These are phyloP conservation scores for Digitaria exilis DNA, from an alignment of 202 grass and related monocot species.

Conservation along the genomic window DNA sequence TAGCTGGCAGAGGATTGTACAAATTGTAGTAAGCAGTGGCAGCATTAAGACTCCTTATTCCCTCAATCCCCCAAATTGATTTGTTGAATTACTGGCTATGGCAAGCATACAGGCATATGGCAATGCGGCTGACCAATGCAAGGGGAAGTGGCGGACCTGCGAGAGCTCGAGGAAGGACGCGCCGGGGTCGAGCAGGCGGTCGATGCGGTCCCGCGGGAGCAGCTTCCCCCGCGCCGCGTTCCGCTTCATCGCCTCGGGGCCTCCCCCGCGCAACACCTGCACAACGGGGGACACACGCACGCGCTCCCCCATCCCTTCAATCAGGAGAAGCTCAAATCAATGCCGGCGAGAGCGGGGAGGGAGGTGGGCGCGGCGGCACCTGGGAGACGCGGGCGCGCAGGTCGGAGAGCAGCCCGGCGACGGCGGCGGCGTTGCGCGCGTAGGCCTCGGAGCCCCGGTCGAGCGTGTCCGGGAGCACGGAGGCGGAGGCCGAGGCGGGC, in stretches of 20 bases:
- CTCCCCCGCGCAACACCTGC: constrained; percentile 81
- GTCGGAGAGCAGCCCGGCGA: constrained; percentile 64
- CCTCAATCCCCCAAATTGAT: background rate
- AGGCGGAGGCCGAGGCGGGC: constrained; percentile 38
- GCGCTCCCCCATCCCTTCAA: background rate
- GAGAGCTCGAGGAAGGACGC: constrained; percentile 95
- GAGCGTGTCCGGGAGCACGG: constrained; percentile 64
- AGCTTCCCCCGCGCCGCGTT: constrained; percentile 79
- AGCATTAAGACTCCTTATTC: background rate
- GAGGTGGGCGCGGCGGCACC: background rate
- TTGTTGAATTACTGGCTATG: background rate
- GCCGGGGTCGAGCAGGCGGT: constrained; percentile 76
- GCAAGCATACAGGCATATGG: background rate
- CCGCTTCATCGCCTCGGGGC: constrained; percentile 71
- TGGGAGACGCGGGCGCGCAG: constrained; percentile 67
- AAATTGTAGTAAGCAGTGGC: background rate
- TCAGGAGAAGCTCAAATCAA: background rate
- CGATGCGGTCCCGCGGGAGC: constrained; percentile 87
- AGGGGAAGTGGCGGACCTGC: constrained; percentile 53
- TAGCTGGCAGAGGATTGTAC: background rate
- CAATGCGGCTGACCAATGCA: background rate
- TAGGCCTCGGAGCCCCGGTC: constrained; percentile 65
- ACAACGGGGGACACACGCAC: background rate
- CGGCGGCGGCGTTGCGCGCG: constrained; percentile 60
- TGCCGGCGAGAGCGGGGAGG: fast-evolving